Conservation (phyloP, 257 asterid species). For the Craterostigma plantagineum region DNA sequence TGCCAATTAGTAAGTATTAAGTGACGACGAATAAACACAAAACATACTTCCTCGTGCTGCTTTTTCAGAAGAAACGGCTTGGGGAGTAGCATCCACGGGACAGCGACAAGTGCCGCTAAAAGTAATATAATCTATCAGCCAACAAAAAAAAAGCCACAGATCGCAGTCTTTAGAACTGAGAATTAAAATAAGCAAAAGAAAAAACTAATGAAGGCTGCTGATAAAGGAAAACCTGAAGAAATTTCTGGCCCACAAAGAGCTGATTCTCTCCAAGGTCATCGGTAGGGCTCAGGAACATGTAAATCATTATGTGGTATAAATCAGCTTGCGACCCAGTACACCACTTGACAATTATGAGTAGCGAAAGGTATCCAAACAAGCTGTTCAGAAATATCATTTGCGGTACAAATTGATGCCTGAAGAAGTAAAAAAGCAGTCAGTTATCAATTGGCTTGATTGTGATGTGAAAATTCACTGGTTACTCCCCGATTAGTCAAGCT, state of each 20-base stretch:
- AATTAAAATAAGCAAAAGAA: too few species aligned
- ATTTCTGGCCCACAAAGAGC: conserved; percentile 85
- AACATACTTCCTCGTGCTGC: conserved; percentile 46
- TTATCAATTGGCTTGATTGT: too few species aligned
- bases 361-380: conserved; percentile 81
- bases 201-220: too few species aligned
- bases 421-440: not conserved
- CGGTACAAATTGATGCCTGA: conserved; percentile 93
- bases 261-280: conserved; percentile 89
- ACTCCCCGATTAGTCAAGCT: too few species aligned
- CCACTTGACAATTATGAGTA: conserved; percentile 84
- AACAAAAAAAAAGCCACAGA: conserved; percentile 2
- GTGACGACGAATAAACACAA: too few species aligned
- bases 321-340: conserved; percentile 92
- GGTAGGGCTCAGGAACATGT: conserved; percentile 95
- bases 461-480: too few species aligned
- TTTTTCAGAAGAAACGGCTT: conserved; percentile 75
- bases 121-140: conserved; percentile 49
- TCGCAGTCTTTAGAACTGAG: too few species aligned
- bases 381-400: conserved; percentile 82
- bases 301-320: conserved; percentile 92
- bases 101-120: conserved; percentile 61
- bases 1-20: not conserved
- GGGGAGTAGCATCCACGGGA: conserved; percentile 99
- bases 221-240: conserved; percentile 40